Evolutionary conservation across 805 yeast species (phyloP).

Genomic region (Pichia nakasei): DNA sequence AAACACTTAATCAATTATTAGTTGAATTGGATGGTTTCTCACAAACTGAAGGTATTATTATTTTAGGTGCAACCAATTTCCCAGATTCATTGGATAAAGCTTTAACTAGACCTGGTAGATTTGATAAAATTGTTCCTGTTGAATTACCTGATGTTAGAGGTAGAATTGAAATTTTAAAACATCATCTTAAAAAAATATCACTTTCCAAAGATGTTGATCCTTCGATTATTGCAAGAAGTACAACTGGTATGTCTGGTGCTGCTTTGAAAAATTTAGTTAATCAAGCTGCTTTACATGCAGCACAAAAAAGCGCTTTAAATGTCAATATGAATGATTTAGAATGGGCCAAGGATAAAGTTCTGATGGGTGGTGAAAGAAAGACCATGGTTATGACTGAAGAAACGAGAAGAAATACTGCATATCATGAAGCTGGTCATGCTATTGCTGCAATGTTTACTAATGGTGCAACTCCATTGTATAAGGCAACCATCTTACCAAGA

Average conservation of each 20-base stretch:
- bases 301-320: constrained; percentile 81
- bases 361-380: constrained; percentile 96
- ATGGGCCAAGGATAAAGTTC: constrained; percentile 98
- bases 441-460: constrained; percentile 92
- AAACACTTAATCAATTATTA: constrained; percentile 88
- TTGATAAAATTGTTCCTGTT: constrained; percentile 91
- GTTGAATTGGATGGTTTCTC: constrained; percentile 95
- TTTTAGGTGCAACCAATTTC: constrained; percentile 97
- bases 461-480: constrained; percentile 91
- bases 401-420: constrained; percentile 87
- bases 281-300: constrained; percentile 96
- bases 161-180: constrained; percentile 82
- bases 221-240: constrained; percentile 86
- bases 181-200: constrained; percentile 87
- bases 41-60: constrained; percentile 86
- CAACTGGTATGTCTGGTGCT: constrained; percentile 98
- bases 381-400: constrained; percentile 98
- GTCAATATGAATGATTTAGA: constrained; percentile 90
- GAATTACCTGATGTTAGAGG: constrained; percentile 98
- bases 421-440: constrained; percentile 99
- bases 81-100: constrained; percentile 97
- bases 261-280: constrained; percentile 91
- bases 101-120: constrained; percentile 95
- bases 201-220: constrained; percentile 81
- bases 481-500: constrained; percentile 94